Base-by-base conservation (phyloP, 2,329 filamentous ascomycete genomes). In the Dichotomopilus funicola region DNA sequence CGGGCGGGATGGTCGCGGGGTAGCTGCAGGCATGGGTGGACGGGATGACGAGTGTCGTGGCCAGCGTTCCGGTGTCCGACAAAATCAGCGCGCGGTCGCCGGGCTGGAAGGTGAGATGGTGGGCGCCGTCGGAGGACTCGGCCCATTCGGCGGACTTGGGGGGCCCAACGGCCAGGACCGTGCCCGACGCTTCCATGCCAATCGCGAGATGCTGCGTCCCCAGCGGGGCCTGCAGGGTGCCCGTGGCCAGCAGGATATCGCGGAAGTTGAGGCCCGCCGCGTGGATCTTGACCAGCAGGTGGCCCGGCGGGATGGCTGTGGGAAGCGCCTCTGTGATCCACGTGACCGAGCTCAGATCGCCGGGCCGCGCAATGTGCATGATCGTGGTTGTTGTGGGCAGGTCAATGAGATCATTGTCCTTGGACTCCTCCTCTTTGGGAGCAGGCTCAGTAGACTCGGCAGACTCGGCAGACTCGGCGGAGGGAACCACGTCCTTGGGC, bases 1-100 rank as follows among this genome's bases (percentile, higher is more conserved):
- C 58, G n/a, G 64, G 64, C 3, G 48, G 34, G 48, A 68, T 52
- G 6, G 33, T 41, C 7, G 61, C 62, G 6, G 65, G 63, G 31
- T 72, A 68, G 31, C 37, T 40, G 5, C 5, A 36, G 35, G 48
- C 44, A 1, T 38, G 44, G 3, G 43, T 6, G 1, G 43, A 12
- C 7, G 43, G 43, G 1, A 53, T 37, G 35, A 41, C 13, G 2
- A 47, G 19, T n/a, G 10, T 8, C 5, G 51, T 53, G 12, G 51
- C 36, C 5, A 53, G 51, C 12, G 51, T 41, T 43, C 43, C 27
- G 10, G n/a, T 9, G 5, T 35, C 31, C 3, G 51, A 40, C 43
- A 53, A n/a, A 4, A 53, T 36, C 6, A 53, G 13, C 4, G 48
- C 51, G 11, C 44, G 43, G 44, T 53, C 44, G 51, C 51, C 51